Evolutionary conservation across 2,329 filamentous ascomycete genomes (phyloP).

Genomic region (Lachnellula cervina): DNA sequence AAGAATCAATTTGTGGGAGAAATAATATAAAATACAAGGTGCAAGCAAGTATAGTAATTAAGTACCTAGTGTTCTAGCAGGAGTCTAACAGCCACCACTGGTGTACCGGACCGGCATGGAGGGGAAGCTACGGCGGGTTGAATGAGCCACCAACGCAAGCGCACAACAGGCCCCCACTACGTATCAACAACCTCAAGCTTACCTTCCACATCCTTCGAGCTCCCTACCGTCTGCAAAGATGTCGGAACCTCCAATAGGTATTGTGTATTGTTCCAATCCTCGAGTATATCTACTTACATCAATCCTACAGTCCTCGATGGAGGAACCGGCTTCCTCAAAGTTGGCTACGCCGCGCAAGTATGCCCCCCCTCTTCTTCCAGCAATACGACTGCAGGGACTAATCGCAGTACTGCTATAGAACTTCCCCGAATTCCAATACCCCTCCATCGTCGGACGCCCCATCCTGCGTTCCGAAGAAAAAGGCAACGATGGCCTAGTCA

Average conservation of each 20-base stretch:
- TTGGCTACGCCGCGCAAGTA: slow-evolving; percentile 92
- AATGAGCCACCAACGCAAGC: slow-evolving; percentile 10
- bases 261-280: not conserved
- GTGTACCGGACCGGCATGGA: slow-evolving; percentile 9
- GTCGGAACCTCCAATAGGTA: slow-evolving; percentile 35
- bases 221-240: slow-evolving; percentile 23
- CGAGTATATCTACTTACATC: slow-evolving; percentile 15
- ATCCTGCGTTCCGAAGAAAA: slow-evolving; percentile 95
- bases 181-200: slow-evolving; percentile 18
- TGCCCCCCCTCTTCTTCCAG: slow-evolving; percentile 23
- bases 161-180: not conserved
- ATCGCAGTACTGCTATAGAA: slow-evolving; percentile 52
- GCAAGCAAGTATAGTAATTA: not conserved
- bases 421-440: slow-evolving; percentile 98
- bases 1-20: slow-evolving; percentile 14
- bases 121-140: slow-evolving; percentile 16
- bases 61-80: no score
- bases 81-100: not conserved
- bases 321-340: slow-evolving; percentile 99
- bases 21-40: no score
- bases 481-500: slow-evolving; percentile 58
- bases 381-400: not conserved
- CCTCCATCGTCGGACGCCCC: slow-evolving; percentile 94
- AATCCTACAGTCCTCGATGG: slow-evolving; percentile 81
- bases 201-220: slow-evolving; percentile 9